Conservation (phyloP, 2,329 filamentous ascomycete genomes). For the Paraphoma chrysanthemicola region DNA sequence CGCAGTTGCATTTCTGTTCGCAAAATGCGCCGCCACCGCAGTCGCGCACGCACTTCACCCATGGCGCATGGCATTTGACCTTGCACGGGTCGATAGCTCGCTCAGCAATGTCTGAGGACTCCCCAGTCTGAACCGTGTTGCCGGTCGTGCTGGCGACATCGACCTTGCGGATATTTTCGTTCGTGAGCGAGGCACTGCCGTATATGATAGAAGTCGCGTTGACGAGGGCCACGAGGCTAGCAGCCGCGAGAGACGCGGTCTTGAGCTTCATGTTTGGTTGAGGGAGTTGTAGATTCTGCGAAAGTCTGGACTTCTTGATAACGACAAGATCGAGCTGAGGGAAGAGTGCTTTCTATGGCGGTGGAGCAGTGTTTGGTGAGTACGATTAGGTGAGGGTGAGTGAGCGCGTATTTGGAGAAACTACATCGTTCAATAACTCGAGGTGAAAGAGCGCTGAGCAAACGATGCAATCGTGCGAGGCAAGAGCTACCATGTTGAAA, state of each 20-base stretch:
- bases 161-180: not conserved
- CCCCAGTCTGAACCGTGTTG: too few species aligned
- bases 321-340: too few species aligned
- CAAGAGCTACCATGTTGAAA: too few species aligned
- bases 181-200: not conserved
- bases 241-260: not conserved
- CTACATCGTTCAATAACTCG: too few species aligned
- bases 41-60: not conserved
- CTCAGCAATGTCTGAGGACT: not conserved
- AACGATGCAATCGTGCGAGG: too few species aligned
- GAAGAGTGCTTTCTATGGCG: too few species aligned
- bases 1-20: not conserved
- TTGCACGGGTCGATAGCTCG: not conserved
- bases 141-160: not conserved
- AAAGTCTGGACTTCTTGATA: too few species aligned
- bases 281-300: too few species aligned
- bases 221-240: not conserved
- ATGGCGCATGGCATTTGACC: not conserved
- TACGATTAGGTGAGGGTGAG: too few species aligned
- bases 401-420: too few species aligned
- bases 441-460: too few species aligned
- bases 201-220: not conserved
- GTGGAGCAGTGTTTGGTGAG: too few species aligned
- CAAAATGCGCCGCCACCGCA: not conserved
- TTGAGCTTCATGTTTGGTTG: conserved; percentile 1